A percentile compares a stretch with the other conserved stretches of the same genome.
These are phyloP conservation scores for Neofusicoccum cordaticola DNA, from an alignment of 2,329 filamentous ascomycete genomes.

Conservation along the genomic window DNA sequence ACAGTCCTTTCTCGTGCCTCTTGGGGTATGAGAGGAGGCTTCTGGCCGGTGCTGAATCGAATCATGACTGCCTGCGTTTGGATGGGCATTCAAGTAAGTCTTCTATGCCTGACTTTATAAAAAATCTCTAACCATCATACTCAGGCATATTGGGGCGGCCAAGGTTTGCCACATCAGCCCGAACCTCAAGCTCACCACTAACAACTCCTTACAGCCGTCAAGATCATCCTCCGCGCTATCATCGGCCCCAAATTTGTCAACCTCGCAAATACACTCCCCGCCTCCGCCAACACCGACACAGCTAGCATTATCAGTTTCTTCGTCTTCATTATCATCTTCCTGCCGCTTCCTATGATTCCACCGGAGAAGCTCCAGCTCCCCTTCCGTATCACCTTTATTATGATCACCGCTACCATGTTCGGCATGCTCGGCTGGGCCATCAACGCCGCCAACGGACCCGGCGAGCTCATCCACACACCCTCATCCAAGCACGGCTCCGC, in stretches of 20 bases:
- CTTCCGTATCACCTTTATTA: conserved; percentile 45
- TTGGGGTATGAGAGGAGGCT: conserved; percentile 23
- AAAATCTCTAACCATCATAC: neutral
- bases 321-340: conserved; percentile 34
- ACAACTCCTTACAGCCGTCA: neutral
- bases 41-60: conserved; percentile 24
- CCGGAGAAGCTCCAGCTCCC: conserved; percentile 49
- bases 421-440: conserved; percentile 47
- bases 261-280: conserved; percentile 31
- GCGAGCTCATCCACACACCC: conserved; percentile 36
- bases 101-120: neutral
- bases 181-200: neutral
- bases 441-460: conserved; percentile 32
- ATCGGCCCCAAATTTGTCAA: conserved; percentile 10
- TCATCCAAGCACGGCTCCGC: conserved; percentile 39
- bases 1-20: conserved; percentile 28
- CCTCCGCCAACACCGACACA: conserved; percentile 33
- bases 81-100: conserved; percentile 23
- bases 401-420: conserved; percentile 33
- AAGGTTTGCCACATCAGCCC: neutral
- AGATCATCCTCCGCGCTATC: conserved; percentile 15
- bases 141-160: conserved; percentile 16
- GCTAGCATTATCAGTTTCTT: conserved; percentile 36
- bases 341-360: conserved; percentile 48
- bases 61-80: conserved; percentile 25